Conservation (phyloP, 176 grass and related monocot species). For the Paspalum notatum region DNA sequence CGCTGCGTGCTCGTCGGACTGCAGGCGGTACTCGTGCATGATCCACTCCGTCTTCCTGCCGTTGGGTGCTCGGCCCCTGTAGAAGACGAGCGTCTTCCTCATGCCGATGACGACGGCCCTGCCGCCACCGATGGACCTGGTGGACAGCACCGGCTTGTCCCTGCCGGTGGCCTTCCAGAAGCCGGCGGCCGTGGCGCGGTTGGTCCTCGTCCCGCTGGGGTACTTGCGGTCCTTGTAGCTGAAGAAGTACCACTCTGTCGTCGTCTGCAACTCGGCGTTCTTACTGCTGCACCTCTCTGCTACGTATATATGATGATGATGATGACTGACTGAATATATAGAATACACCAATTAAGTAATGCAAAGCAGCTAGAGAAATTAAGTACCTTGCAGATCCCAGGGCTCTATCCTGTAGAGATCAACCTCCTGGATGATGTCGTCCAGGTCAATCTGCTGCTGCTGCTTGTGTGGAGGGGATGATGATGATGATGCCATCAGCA, state of each 20-base stretch:
- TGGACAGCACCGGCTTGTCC: conserved; percentile 72
- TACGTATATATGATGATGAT: neutral
- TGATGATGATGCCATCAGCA: conserved; percentile 11
- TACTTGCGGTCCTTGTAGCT: conserved; percentile 95
- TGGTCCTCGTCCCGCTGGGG: conserved; percentile 81
- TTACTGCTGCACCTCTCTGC: conserved; percentile 55
- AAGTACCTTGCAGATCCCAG: conserved; percentile 79
- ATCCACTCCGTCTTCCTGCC: conserved; percentile 73
- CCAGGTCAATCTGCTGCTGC: conserved; percentile 46
- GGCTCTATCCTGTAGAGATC: conserved; percentile 87
- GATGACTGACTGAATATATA: no score
- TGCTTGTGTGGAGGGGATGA: no score
- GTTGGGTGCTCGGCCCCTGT: conserved; percentile 76
- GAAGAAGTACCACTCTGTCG: conserved; percentile 82
- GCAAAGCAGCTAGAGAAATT: neutral
- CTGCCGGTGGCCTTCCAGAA: conserved; percentile 97
- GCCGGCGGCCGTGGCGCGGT: conserved; percentile 71
- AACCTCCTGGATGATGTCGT: conserved; percentile 69
- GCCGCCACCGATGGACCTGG: neutral
- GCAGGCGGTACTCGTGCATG: conserved; percentile 75
- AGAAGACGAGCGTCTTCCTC: conserved; percentile 92
- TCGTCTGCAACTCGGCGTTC: conserved; percentile 49
- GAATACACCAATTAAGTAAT: no score
- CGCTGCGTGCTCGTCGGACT: conserved; percentile 22
- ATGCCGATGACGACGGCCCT: conserved; percentile 59